Evolutionary conservation across 257 asterid genomes (phyloP), one percentile per base, ranked within the genome.

Genomic region (Marsdenia floribunda): DNA sequence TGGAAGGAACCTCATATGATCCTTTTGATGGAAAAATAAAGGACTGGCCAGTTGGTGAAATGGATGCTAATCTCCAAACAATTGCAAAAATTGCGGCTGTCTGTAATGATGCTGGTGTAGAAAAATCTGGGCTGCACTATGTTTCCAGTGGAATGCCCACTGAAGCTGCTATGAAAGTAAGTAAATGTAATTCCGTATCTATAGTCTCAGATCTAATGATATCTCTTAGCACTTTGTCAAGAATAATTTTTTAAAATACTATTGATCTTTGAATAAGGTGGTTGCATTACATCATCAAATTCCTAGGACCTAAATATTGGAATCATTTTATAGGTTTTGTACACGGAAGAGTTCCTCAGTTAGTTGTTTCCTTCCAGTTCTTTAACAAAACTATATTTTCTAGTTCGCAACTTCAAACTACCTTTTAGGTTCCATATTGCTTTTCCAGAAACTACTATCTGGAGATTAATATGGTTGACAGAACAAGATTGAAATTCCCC

Each of bases 131-230:
- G n/a, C 85, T 74, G 57, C 98, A 85, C 71, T 89, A 59, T 68
- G 84, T 88, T 67, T 93, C 99, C 73, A 95, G 76, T 72, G 98
- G 98, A 68, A 83, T 92, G 89, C 98, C 98, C 5, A 95, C 99
- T 37, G 99, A 95, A 82, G 99, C 99, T 1, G 96, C 99, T 46
- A 87, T 95, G 67, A 95, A 95, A 98, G 99, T 95, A 74, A 46
- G 65, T 10, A 38, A 80, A 57, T 73, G 53, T 21, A 49, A 50
- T 72, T 21, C 29, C 66, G 52, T 21, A 29, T 65, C 13, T 24
- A 8, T 19, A 21, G 16, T 66, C 16, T 49, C 21, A 16, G 15
- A 37, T 65, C 35, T 18, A 63, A 12, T 26, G 2, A 0, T 6
- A 68, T 55, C 57, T 44, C 38, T 26, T 6, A 46, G 46, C 54